These are phyloP conservation scores for Colletotrichum euphorbiae DNA, from an alignment of 2,329 filamentous ascomycete genomes.

Conservation along the genomic window DNA sequence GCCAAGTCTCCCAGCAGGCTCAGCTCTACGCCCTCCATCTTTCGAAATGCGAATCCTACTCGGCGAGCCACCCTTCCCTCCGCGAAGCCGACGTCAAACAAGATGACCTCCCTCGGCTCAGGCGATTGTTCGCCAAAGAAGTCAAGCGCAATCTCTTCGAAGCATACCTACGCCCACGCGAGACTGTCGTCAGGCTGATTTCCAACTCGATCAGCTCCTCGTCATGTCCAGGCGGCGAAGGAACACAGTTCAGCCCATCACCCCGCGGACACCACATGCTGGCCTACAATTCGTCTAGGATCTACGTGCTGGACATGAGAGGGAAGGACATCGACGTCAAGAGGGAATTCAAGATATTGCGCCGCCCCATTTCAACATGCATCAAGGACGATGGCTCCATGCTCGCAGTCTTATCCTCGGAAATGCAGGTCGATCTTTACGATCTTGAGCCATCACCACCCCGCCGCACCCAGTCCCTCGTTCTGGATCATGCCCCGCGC, in stretches of 20 bases:
- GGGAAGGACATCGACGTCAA: slow-evolving; percentile 70
- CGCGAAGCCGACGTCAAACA: slow-evolving; percentile 52
- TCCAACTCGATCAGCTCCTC: slow-evolving; percentile 88
- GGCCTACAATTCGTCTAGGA: slow-evolving; percentile 86
- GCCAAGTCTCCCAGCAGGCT: slow-evolving; percentile 70
- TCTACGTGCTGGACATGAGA: slow-evolving; percentile 80
- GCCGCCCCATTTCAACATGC: slow-evolving; percentile 80
- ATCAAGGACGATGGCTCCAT: slow-evolving; percentile 82
- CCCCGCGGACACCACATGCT: slow-evolving; percentile 79
- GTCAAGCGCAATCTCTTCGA: slow-evolving; percentile 83
- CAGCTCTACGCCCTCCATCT: slow-evolving; percentile 74
- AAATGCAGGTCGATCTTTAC: slow-evolving; percentile 90
- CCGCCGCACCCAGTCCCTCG: slow-evolving; percentile 77
- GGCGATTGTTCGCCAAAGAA: slow-evolving; percentile 74
- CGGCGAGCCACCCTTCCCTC: slow-evolving; percentile 60
- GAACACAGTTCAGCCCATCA: slow-evolving; percentile 86
- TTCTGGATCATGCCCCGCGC: slow-evolving; percentile 81
- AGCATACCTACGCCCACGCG: slow-evolving; percentile 76
- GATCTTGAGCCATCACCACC: slow-evolving; percentile 73
- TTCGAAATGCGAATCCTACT: slow-evolving; percentile 69
- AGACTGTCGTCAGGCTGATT: slow-evolving; percentile 81
- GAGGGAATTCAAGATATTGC: slow-evolving; percentile 82
- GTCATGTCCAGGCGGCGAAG: slow-evolving; percentile 84
- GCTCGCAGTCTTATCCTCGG: slow-evolving; percentile 82
- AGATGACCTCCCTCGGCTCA: slow-evolving; percentile 69